A percentile compares a stretch with the other conserved stretches of the same genome.
Conservation (phyloP, 768 basidiomycete species). For the Gloeopeniophorella convolvens region DNA sequence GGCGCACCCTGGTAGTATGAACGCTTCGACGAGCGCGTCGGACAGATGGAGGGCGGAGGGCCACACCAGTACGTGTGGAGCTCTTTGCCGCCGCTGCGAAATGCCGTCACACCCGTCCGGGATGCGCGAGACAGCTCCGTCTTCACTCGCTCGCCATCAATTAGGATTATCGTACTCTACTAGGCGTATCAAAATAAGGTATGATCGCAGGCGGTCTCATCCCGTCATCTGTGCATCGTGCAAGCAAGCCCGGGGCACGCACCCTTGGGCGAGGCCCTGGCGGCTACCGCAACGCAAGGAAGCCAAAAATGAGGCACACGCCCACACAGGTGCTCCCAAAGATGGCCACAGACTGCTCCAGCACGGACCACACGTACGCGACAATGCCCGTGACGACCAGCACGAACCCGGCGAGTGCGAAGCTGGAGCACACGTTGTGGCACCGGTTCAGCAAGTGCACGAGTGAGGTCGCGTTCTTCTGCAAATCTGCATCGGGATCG, state of each 20-base stretch:
- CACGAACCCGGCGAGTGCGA: conserved; percentile 6
- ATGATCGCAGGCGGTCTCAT: no score
- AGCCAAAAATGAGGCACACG: conserved; percentile 6
- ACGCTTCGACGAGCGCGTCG: no score
- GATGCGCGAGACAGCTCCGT: no score
- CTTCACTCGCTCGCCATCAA: no score
- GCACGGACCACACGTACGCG: conserved; percentile 1
- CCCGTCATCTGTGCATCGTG: conserved; percentile 1
- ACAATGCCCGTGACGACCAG: conserved; percentile 5
- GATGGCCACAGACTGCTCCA: conserved; percentile 4
- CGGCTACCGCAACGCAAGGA: conserved; percentile 8
- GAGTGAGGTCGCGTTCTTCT: not conserved
- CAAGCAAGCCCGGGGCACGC: not conserved
- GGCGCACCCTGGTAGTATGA: no score
- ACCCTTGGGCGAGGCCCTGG: not conserved
- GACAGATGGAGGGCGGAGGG: no score
- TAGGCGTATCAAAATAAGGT: no score
- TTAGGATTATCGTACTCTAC: no score
- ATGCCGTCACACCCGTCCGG: no score
- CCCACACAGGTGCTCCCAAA: conserved; percentile 13
- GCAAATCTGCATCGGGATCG: not conserved
- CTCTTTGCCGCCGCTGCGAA: no score
- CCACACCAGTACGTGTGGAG: no score
- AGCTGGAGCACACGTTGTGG: conserved; percentile 4
- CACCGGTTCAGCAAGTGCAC: conserved; percentile 3